Evolutionary conservation across 805 yeast genomes (phyloP).

Genomic region (Kurtzmaniella fragi): DNA sequence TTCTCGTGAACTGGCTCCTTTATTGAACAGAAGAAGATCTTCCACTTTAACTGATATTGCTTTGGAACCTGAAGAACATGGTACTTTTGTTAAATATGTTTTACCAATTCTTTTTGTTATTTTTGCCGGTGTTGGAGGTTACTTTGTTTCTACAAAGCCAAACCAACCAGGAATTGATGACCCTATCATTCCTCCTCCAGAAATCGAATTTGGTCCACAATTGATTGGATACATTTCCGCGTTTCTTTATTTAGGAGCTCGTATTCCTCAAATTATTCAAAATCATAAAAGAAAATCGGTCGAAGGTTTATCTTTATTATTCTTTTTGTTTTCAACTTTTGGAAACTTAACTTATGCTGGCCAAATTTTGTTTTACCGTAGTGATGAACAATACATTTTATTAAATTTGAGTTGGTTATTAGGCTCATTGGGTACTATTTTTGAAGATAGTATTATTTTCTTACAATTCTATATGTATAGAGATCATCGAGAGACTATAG

Average conservation of each 20-base stretch:
- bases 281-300: conserved; percentile 76
- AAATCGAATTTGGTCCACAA: conserved; percentile 53
- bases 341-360: conserved; percentile 75
- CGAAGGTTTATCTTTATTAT: conserved; percentile 78
- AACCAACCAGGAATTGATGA: conserved; percentile 15
- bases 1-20: conserved; percentile 22
- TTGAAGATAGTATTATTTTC: conserved; percentile 64
- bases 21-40: conserved; percentile 43
- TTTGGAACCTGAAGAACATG: conserved; percentile 41
- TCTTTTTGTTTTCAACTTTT: conserved; percentile 66
- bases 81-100: conserved; percentile 45
- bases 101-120: conserved; percentile 60
- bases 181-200: conserved; percentile 13
- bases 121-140: conserved; percentile 60
- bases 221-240: conserved; percentile 70
- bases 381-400: conserved; percentile 53
- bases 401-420: conserved; percentile 71
- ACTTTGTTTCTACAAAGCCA: conserved; percentile 35
- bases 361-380: conserved; percentile 63
- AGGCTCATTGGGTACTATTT: conserved; percentile 73
- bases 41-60: conserved; percentile 48
- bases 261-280: conserved; percentile 80
- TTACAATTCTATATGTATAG: conserved; percentile 62
- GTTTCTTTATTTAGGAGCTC: conserved; percentile 60
- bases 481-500: conserved; percentile 12